A percentile compares a stretch with the other conserved stretches of the same genome.
These are phyloP conservation scores for Oenanthe javanica DNA, from an alignment of 140 eudicot species.

Conservation along the genomic window DNA sequence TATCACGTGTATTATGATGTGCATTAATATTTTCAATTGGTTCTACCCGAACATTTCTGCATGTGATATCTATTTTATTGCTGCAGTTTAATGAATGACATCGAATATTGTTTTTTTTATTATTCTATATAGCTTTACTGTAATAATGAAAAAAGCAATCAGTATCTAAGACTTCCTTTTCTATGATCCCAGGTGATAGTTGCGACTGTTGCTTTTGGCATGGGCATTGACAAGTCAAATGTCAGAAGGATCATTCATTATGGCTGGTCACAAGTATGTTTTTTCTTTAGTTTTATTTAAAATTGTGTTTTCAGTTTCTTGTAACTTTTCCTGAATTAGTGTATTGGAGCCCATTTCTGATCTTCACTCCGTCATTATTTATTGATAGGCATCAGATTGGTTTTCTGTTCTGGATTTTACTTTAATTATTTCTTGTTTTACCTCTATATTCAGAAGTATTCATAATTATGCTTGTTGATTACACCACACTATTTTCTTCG, in stretches of 20 bases:
- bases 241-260: conserved; percentile 89
- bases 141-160: neutral
- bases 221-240: conserved; percentile 89
- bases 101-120: neutral
- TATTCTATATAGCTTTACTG: neutral
- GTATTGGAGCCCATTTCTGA: conserved; percentile 7
- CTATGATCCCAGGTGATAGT: conserved; percentile 57
- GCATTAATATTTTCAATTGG: neutral
- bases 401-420: neutral
- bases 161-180: neutral
- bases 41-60: neutral
- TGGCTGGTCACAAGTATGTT: conserved; percentile 87
- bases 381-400: neutral
- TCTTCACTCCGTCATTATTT: neutral
- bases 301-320: neutral
- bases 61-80: neutral
- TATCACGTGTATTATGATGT: neutral
- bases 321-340: neutral
- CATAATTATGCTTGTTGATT: neutral
- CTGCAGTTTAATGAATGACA: neutral
- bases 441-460: neutral
- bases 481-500: neutral
- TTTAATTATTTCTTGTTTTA: neutral
- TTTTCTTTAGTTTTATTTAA: neutral
- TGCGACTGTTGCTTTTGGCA: conserved; percentile 95